Base-by-base conservation (phyloP, 441 rosid species). In the Populus hybrid region DNA sequence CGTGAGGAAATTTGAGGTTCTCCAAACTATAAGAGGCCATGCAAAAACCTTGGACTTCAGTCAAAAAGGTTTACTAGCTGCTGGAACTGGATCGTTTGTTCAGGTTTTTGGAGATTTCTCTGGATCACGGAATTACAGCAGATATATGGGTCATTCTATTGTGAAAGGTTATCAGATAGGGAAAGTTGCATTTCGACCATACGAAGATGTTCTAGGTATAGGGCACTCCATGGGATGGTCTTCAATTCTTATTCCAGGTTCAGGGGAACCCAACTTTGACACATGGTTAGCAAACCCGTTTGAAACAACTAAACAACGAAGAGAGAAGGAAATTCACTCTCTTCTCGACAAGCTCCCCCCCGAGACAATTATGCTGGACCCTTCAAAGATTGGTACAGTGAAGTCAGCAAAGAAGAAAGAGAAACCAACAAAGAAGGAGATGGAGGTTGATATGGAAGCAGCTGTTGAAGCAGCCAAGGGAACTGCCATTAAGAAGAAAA, bases 141-240 rank as follows among this genome's bases (percentile, higher is more conserved):
- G 90, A 74, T 92, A 95, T 78, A 95, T 95, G 97, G 77, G 75
- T 71, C 98, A 94, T 82, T 85, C 97, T 3, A 87, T 95, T 82
- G 93, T 76, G 69, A 95, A 92, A 88, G 97, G 99, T 42, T 95
- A 91, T 82, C 93, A 94, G 86, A 77, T 89, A 67, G 90, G 87
- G 53, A 90, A 92, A 83, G 81, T 94, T 24, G 57, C 67, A 81
- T 95, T 95, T 83, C 90, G 97, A 63, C 97, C 98, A 10, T 94
- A 95, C 20, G 99, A 95, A 81, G 98, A 95, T 78, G 94, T 89
- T 67, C 81, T 94, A 24, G 88, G 90, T 74, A 89, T 95, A 42
- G 97, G 97, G 53, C 98, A 95, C 81, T 94, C 99, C 8, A 90
- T 84, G 90, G 99, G 99, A 20, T 95, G 97, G 97, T 92, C 97